Evolutionary conservation across 768 basidiomycete genomes (phyloP).

Genomic region (Gloeophyllum trabeum): DNA sequence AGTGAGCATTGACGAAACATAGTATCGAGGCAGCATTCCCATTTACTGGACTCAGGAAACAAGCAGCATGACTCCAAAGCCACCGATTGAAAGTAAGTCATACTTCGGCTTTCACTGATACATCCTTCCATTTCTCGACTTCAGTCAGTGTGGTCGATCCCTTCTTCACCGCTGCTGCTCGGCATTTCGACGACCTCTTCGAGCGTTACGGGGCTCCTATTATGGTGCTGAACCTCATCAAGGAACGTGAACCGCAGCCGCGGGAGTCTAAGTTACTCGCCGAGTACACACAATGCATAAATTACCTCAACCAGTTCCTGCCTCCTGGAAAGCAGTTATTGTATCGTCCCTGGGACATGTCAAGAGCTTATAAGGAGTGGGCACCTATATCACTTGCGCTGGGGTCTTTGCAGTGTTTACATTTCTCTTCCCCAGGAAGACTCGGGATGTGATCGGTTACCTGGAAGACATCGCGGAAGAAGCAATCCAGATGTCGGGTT

Average conservation of each 20-base stretch:
- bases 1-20: background rate
- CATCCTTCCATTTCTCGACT: constrained; percentile 3
- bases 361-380: constrained; percentile 89
- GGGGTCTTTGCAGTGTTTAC: background rate
- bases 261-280: constrained; percentile 85
- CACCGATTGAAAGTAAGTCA: constrained; percentile 86
- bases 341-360: constrained; percentile 96
- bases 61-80: constrained; percentile 81
- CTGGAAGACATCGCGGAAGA: constrained; percentile 94
- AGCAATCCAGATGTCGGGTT: constrained; percentile 79
- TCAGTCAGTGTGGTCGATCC: constrained; percentile 90
- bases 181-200: constrained; percentile 89
- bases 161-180: constrained; percentile 85
- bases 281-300: constrained; percentile 87
- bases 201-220: constrained; percentile 83
- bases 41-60: constrained; percentile 96
- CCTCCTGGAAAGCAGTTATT: constrained; percentile 79
- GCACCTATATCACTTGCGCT: constrained; percentile 10
- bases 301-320: constrained; percentile 91
- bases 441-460: constrained; percentile 91
- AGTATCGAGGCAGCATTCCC: constrained; percentile 94
- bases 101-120: background rate
- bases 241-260: constrained; percentile 65
- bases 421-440: constrained; percentile 45
- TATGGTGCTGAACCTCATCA: constrained; percentile 90